Evolutionary conservation across 106 monocot genomes (phyloP), one percentile per base, ranked within the genome.

Genomic region (Posidonia australis): DNA sequence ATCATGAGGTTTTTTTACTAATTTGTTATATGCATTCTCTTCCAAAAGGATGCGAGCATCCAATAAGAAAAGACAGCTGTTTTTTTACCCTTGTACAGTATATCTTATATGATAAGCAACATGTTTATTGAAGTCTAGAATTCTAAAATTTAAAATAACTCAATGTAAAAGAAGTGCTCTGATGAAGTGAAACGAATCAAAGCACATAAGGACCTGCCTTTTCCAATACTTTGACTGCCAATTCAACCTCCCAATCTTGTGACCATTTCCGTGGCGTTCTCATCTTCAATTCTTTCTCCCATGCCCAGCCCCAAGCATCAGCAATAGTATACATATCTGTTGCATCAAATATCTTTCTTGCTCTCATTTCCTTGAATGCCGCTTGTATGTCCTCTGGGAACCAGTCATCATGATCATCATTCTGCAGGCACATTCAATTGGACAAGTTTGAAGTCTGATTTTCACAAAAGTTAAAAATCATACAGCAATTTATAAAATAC

Each of bases 291-390:
- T 94, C 89, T 63, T 64, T 86, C 58, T 94, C 93, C 93, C 93
- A 94, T 47, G 89, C 82, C 93, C 93, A 94, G 14, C 93, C 86
- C 93, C 93, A 94, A 20, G 84, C 93, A 80, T 94, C 93, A 20
- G 93, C 93, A 74, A 86, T 83, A 9, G 89, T 94, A 64, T 70
- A 94, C 86, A 94, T 89, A 59, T 89, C 86, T 61, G 77, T 73
- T 54, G 82, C 81, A 74, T 86, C 86, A 69, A 94, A 94, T 41
- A 84, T 72, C 68, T 58, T 89, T 46, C 83, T 80, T 46, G 86
- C 83, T 53, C 86, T 77, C 89, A 94, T 81, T 54, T 80, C 89
- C 54, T 84, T 84, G 66, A 94, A 94, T 53, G 93, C 93, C 60
- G 79, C 93, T 51, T 83, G 60, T 41, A 74, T 51, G 60, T 94